Percentiles rank a stretch among this genome's conserved stretches.
phyloP scores from a whole-genome alignment of 148 eudicot species.

The Rhododendron ferrugineum region DNA sequence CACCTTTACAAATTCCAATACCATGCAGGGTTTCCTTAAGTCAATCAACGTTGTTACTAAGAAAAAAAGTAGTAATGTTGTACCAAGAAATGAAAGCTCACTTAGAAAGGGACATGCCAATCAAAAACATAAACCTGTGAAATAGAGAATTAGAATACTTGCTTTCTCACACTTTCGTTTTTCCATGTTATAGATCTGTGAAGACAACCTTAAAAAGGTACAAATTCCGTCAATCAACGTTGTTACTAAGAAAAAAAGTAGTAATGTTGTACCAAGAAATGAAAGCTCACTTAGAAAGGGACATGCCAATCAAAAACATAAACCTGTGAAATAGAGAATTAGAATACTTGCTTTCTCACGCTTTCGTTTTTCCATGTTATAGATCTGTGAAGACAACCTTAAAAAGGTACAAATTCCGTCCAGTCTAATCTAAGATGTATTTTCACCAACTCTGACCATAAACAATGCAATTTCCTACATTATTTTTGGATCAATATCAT shows the following conservation, averaged over 20 bases:
- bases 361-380: neutral
- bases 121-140: neutral
- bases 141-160: neutral
- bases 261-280: neutral
- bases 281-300: neutral
- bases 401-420: neutral
- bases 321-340: neutral
- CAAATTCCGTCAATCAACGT: too few relatives aligned
- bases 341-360: neutral
- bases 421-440: neutral
- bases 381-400: neutral
- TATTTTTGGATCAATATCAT: neutral
- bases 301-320: neutral
- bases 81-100: constrained; percentile 3
- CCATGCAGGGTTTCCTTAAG: neutral
- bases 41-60: neutral
- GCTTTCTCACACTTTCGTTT: neutral
- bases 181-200: neutral
- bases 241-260: too few relatives aligned
- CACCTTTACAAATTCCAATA: neutral
- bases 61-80: neutral
- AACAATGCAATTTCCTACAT: neutral
- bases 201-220: neutral
- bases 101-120: neutral
- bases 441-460: neutral